Evolutionary conservation across 768 basidiomycete genomes (phyloP).

Genomic region (Mrakia hoshinonis): DNA sequence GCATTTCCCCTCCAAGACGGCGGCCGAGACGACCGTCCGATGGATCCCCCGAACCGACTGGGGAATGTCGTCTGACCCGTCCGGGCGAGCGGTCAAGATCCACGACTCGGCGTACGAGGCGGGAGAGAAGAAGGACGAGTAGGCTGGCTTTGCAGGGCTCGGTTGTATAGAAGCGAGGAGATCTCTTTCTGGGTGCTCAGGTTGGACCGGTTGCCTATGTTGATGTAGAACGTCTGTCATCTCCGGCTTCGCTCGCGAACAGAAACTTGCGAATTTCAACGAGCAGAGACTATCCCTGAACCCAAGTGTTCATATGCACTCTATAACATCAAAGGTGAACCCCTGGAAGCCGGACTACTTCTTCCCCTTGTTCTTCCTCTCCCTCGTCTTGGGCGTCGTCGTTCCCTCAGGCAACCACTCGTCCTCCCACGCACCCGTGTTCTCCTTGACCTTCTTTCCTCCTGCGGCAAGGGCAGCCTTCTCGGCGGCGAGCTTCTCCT

Average conservation of each 20-base stretch:
- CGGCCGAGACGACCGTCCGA: constrained; percentile 85
- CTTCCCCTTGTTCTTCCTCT: constrained; percentile 21
- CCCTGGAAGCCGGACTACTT: neutral
- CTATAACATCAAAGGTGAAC: no score
- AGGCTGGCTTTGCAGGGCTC: neutral
- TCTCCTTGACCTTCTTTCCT: neutral
- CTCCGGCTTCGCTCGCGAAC: no score
- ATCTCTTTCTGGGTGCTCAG: neutral
- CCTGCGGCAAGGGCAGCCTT: constrained; percentile 9
- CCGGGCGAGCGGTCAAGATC: constrained; percentile 88
- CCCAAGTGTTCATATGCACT: neutral
- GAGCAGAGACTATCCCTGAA: neutral
- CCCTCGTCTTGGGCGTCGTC: neutral
- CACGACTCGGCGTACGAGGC: constrained; percentile 78
- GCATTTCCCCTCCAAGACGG: constrained; percentile 74
- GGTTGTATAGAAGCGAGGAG: neutral
- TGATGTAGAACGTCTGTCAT: neutral
- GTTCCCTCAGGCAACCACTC: constrained; percentile 26
- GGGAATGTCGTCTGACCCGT: constrained; percentile 70
- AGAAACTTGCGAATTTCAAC: no score
- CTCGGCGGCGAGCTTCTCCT: constrained; percentile 1
- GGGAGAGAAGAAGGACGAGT: constrained; percentile 14
- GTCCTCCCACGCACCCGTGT: constrained; percentile 3
- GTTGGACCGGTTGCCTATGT: neutral
- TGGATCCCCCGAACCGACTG: constrained; percentile 43